phyloP scores from a whole-genome alignment of 176 grass and related monocot genomes.

The Juncus inflexus region DNA sequence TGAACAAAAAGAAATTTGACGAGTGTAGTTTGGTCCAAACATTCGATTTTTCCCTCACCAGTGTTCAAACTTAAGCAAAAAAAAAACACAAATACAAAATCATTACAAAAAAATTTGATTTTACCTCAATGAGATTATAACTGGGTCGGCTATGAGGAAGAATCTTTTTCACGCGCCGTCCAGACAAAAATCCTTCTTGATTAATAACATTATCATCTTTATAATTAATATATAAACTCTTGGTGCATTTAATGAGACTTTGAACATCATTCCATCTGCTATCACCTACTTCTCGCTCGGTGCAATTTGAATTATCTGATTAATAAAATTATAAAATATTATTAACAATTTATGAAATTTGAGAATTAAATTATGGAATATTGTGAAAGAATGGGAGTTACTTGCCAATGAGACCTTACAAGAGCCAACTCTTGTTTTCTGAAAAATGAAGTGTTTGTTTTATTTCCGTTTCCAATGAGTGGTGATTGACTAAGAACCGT shows the following conservation, averaged over 20 bases:
- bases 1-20: too few relatives aligned
- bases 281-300: conserved; percentile 61
- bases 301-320: conserved; percentile 89
- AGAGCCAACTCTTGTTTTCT: conserved; percentile 80
- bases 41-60: too few relatives aligned
- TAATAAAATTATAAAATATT: conserved; percentile 28
- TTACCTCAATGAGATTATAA: conserved; percentile 94
- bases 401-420: conserved; percentile 91
- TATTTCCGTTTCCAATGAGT: conserved; percentile 25
- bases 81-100: background rate
- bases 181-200: conserved; percentile 62
- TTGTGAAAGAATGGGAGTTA: conserved; percentile 19
- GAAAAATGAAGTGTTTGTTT: conserved; percentile 55
- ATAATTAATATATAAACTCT: conserved; percentile 82
- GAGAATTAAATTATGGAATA: too few relatives aligned
- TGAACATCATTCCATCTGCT: conserved; percentile 84
- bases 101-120: background rate
- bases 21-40: too few relatives aligned
- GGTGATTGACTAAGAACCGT: conserved; percentile 33
- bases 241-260: conserved; percentile 72
- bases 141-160: conserved; percentile 85
- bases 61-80: too few relatives aligned
- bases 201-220: conserved; percentile 17
- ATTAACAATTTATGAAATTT: background rate
- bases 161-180: conserved; percentile 89